Evolutionary conservation across 441 rosid genomes (phyloP).

Genomic region (Erysimum cheiri): DNA sequence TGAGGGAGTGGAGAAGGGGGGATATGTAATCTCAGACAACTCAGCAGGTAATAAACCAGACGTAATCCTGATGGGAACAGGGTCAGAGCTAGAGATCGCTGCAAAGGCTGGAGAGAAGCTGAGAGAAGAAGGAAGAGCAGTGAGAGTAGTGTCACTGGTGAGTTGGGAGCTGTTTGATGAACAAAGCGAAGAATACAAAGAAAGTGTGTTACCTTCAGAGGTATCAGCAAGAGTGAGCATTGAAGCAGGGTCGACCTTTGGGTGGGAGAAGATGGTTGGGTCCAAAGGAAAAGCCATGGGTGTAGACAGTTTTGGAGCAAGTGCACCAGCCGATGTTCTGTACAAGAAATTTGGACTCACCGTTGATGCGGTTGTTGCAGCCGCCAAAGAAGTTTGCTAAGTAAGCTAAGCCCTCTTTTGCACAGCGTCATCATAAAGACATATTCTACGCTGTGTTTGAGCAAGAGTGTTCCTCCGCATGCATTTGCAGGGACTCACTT

Average conservation of each 20-base stretch:
- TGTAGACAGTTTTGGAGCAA: conserved; percentile 57
- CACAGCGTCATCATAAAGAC: background rate
- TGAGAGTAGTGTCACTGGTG: conserved; percentile 61
- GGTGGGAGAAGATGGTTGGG: conserved; percentile 62
- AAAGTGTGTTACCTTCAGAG: conserved; percentile 56
- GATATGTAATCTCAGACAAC: conserved; percentile 59
- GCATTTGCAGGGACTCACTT: background rate
- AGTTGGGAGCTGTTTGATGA: conserved; percentile 63
- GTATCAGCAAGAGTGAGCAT: conserved; percentile 62
- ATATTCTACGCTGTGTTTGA: background rate
- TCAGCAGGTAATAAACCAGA: conserved; percentile 60
- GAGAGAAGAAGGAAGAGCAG: conserved; percentile 59
- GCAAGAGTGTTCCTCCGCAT: background rate
- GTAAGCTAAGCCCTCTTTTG: conserved; percentile 40
- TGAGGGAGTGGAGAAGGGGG: conserved; percentile 62
- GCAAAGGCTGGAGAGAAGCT: conserved; percentile 57
- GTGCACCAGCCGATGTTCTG: conserved; percentile 56
- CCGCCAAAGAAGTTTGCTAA: conserved; percentile 66
- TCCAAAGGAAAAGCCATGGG: conserved; percentile 58
- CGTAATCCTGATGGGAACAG: conserved; percentile 60
- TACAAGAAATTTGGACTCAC: conserved; percentile 64
- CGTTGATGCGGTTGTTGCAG: conserved; percentile 58
- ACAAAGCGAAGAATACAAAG: conserved; percentile 57
- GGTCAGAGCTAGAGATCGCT: conserved; percentile 63
- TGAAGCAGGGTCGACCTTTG: conserved; percentile 61